phyloP scores from a whole-genome alignment of 106 monocot species.

The Apostasia shenzhenica region DNA sequence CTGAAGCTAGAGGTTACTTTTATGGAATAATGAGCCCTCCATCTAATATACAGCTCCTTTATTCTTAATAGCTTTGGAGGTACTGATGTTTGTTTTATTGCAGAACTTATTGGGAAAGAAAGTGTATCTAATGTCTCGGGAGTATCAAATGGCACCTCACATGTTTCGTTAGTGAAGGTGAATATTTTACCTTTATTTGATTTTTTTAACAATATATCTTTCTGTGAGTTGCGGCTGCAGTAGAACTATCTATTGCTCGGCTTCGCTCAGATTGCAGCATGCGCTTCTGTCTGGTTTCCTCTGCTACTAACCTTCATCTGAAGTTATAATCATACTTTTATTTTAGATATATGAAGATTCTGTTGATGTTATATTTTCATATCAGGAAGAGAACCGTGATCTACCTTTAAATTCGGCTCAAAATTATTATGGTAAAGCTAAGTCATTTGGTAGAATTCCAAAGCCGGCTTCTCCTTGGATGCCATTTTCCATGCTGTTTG shows the following conservation, averaged over 20 bases:
- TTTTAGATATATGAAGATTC: no score
- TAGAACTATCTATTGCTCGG: no score
- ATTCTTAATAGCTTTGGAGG: background rate
- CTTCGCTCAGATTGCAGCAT: no score
- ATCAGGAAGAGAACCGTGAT: conserved; percentile 12
- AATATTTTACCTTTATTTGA: background rate
- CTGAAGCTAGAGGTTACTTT: conserved; percentile 51
- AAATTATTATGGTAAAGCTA: conserved; percentile 16
- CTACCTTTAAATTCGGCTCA: conserved; percentile 13
- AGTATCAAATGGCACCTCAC: conserved; percentile 16
- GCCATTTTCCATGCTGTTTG: conserved; percentile 97
- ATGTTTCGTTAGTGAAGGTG: background rate
- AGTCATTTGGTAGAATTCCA: conserved; percentile 19
- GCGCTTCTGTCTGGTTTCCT: no score
- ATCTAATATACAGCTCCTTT: no score
- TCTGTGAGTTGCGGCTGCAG: no score
- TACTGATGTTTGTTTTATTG: conserved; percentile 5
- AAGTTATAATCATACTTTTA: no score
- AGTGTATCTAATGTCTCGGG: conserved; percentile 33
- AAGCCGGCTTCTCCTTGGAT: conserved; percentile 79
- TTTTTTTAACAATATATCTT: no score
- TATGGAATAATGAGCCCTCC: background rate
- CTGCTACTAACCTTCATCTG: no score
- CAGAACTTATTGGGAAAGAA: conserved; percentile 61
- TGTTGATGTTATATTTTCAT: background rate